A percentile compares a stretch with the other conserved stretches of the same genome.
Conservation (phyloP, 2,329 filamentous ascomycete species). For the Calonectria leucothoes region DNA sequence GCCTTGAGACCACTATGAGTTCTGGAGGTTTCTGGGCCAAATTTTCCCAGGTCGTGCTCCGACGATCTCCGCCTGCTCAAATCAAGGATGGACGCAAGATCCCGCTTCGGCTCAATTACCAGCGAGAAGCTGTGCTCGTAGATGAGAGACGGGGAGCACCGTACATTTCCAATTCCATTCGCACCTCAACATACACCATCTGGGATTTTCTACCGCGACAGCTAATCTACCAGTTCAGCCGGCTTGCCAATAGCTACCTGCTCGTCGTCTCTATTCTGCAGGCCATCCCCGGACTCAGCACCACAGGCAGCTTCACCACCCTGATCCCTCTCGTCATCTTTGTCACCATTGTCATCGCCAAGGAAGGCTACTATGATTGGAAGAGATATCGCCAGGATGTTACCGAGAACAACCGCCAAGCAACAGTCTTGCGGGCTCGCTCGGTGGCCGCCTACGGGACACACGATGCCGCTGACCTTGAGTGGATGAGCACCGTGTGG, state of each 20-base stretch:
- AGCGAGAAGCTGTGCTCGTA: constrained; percentile 44
- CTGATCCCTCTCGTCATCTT: constrained; percentile 81
- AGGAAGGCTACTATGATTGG: constrained; percentile 90
- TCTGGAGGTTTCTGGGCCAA: neutral
- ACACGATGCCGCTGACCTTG: constrained; percentile 48
- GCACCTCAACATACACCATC: constrained; percentile 84
- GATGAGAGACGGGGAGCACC: constrained; percentile 62
- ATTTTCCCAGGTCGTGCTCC: neutral
- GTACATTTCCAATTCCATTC: constrained; percentile 73
- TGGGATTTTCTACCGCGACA: constrained; percentile 90
- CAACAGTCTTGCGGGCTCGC: constrained; percentile 56
- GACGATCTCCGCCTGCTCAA: neutral
- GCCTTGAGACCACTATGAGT: neutral
- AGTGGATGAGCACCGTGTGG: constrained; percentile 65
- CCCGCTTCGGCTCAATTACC: neutral
- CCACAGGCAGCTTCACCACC: constrained; percentile 80
- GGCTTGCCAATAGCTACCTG: constrained; percentile 90
- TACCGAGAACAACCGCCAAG: constrained; percentile 75
- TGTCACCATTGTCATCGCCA: constrained; percentile 82
- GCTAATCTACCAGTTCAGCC: constrained; percentile 85
- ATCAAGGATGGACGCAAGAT: neutral
- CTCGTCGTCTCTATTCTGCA: constrained; percentile 85
- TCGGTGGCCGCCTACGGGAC: constrained; percentile 69
- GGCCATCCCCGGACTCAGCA: constrained; percentile 80
- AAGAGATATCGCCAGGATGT: constrained; percentile 84